Percentiles rank a stretch among this genome's conserved stretches.
phyloP scores from a whole-genome alignment of 2,329 filamentous ascomycete species.

The Lecanicillium sp. region DNA sequence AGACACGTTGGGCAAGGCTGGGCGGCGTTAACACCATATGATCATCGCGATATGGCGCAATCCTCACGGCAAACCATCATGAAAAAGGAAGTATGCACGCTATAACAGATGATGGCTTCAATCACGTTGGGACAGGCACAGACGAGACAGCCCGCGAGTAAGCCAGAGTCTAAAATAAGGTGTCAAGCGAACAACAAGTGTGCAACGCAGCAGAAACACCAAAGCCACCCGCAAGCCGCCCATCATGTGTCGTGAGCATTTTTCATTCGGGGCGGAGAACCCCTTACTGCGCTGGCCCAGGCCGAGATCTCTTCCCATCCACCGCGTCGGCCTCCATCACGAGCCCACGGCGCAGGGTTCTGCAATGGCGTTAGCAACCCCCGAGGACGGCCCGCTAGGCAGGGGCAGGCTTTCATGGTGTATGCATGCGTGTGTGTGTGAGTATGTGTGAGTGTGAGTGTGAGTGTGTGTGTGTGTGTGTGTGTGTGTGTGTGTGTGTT shows the following conservation, averaged over 20 bases:
- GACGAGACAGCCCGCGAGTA: not conserved
- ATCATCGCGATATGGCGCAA: not conserved
- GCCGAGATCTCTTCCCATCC: too few relatives aligned
- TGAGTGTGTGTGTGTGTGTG: not conserved
- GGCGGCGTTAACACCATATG: not conserved
- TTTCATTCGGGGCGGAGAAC: too few relatives aligned
- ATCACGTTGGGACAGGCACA: not conserved
- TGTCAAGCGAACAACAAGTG: not conserved
- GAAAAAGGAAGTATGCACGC: not conserved
- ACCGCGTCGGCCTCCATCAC: too few relatives aligned
- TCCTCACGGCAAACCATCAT: not conserved
- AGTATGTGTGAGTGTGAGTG: not conserved
- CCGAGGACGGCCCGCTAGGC: too few relatives aligned
- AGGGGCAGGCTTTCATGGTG: too few relatives aligned
- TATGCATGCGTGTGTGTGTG: too few relatives aligned
- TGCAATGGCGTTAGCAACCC: too few relatives aligned
- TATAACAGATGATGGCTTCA: not conserved
- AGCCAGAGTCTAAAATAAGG: not conserved
- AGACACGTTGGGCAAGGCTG: not conserved
- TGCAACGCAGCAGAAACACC: not conserved
- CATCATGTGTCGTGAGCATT: conserved; percentile 3
- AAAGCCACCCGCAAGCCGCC: not conserved
- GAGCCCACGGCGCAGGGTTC: too few relatives aligned
- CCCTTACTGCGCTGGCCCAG: too few relatives aligned
- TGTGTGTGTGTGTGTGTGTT: not conserved